A percentile compares a stretch with the other conserved stretches of the same genome.
phyloP scores from a whole-genome alignment of 2,329 filamentous ascomycete species.

The Microascus cirrosus region DNA sequence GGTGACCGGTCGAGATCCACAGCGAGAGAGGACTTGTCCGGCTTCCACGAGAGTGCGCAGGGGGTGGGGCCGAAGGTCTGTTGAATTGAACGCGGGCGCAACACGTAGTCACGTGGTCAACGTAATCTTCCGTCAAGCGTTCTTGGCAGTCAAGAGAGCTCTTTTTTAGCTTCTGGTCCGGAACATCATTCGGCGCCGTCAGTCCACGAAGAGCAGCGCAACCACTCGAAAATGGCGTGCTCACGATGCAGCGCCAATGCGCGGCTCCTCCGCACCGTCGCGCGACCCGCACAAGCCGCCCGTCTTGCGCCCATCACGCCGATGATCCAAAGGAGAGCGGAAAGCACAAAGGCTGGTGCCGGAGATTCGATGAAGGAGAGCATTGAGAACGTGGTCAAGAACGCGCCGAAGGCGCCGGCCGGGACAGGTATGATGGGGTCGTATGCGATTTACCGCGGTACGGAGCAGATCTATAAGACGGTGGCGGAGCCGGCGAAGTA shows the following conservation, averaged over 20 bases:
- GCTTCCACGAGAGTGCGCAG: too few relatives aligned
- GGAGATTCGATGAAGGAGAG: not conserved
- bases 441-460: slow-evolving; percentile 4
- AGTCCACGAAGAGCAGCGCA: not conserved
- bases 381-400: not conserved
- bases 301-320: not conserved
- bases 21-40: too few relatives aligned
- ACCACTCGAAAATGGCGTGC: not conserved
- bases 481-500: slow-evolving; percentile 53
- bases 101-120: too few relatives aligned
- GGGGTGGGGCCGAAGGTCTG: too few relatives aligned
- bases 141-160: too few relatives aligned
- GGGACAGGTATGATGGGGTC: slow-evolving; percentile 2
- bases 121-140: too few relatives aligned
- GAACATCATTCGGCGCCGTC: too few relatives aligned
- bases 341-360: not conserved
- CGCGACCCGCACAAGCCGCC: not conserved
- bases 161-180: too few relatives aligned
- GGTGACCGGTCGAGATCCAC: too few relatives aligned
- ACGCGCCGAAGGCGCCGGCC: not conserved
- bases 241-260: slow-evolving; percentile 1
- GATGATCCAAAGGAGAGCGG: not conserved
- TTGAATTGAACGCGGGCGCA: too few relatives aligned
- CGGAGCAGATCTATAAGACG: slow-evolving; percentile 3
- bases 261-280: not conserved